Conservation (phyloP, 148 eudicot species). For the Bassia scoparia region DNA sequence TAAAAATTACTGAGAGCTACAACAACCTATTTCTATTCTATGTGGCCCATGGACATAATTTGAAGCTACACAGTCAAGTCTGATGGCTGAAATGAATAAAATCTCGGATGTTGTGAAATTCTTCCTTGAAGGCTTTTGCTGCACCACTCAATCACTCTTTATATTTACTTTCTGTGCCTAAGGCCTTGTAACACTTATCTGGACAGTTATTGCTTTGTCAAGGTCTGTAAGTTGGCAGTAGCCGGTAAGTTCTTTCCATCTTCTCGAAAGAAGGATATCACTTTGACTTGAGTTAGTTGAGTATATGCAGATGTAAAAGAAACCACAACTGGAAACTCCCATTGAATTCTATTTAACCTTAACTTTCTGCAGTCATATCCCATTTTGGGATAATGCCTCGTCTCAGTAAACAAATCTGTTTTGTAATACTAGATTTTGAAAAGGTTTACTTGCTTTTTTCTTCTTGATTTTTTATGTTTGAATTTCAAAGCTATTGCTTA, state of each 20-base stretch:
- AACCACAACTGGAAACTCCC: no score
- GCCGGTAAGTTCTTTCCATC: background rate
- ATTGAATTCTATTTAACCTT: no score
- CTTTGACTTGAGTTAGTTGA: background rate
- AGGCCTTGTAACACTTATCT: background rate
- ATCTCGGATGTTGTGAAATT: background rate
- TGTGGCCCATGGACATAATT: background rate
- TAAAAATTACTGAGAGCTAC: no score
- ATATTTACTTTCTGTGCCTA: background rate
- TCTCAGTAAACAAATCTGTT: no score
- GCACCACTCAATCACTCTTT: no score
- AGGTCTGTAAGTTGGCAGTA: background rate
- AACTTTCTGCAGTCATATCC: no score
- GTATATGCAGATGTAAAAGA: no score
- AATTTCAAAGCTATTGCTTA: background rate
- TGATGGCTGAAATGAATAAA: no score
- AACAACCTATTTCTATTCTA: background rate
- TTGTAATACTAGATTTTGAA: no score
- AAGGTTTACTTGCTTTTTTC: no score
- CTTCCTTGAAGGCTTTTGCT: background rate
- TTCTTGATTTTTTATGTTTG: no score
- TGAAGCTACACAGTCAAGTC: background rate
- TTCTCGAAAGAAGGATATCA: background rate
- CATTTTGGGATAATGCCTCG: no score
- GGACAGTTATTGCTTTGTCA: background rate